Percentiles rank a stretch among this genome's conserved stretches.
Conservation (phyloP, 2,329 filamentous ascomycete species). For the Arthrobotrys entomopaga region DNA sequence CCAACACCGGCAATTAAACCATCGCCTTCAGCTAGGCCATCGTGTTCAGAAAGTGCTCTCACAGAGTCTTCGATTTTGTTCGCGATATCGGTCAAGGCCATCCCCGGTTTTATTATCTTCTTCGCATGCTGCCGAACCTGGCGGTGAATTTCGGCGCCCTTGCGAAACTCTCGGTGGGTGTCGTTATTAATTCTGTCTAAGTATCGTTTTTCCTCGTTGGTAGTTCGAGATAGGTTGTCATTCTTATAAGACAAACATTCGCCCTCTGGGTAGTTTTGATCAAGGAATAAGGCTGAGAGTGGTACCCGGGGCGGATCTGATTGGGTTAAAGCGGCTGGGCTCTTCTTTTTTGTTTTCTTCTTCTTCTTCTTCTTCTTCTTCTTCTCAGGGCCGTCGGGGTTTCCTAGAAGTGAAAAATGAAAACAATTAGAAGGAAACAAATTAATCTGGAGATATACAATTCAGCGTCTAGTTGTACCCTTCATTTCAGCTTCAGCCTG, state of each 20-base stretch:
- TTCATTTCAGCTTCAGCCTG: background rate
- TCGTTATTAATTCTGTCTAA: conserved; percentile 82
- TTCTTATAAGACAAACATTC: conserved; percentile 77
- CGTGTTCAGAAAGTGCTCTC: conserved; percentile 78
- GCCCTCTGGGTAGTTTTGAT: conserved; percentile 77
- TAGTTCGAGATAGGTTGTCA: conserved; percentile 82
- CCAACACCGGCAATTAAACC: conserved; percentile 82
- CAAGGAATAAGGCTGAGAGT: conserved; percentile 78
- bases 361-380: conserved; percentile 77
- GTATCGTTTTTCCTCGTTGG: conserved; percentile 84
- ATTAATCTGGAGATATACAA: background rate
- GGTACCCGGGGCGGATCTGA: conserved; percentile 80
- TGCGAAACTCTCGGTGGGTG: conserved; percentile 81
- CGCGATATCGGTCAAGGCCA: conserved; percentile 81
- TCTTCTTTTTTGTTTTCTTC: conserved; percentile 80
- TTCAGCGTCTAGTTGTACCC: conserved; percentile 2
- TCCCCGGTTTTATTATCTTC: conserved; percentile 81
- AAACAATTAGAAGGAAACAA: background rate
- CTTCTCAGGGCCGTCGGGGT: background rate
- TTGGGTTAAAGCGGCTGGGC: conserved; percentile 73
- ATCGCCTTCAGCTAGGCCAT: conserved; percentile 80
- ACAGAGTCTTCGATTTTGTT: conserved; percentile 88
- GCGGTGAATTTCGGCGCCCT: conserved; percentile 87
- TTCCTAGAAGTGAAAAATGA: background rate
- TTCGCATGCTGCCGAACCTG: conserved; percentile 86